Evolutionary conservation across 2,329 filamentous ascomycete species (phyloP).

Genomic region (Trichoderma arundinaceum): DNA sequence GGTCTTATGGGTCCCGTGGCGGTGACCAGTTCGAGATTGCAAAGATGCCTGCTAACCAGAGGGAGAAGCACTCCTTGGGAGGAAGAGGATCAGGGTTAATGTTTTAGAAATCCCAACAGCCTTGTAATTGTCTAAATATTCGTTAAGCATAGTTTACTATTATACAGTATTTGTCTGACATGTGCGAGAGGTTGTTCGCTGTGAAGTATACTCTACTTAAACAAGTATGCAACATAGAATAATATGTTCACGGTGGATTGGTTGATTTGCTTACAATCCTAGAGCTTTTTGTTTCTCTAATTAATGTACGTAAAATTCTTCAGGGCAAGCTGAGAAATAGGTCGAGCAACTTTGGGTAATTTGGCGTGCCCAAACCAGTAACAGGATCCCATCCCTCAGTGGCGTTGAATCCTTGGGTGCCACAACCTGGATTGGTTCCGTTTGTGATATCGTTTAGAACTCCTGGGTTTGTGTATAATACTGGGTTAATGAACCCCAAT

Average conservation of each 20-base stretch:
- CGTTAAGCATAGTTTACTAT: neutral
- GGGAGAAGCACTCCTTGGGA: neutral
- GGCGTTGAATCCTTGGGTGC: slow-evolving; percentile 41
- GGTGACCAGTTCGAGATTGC: slow-evolving; percentile 22
- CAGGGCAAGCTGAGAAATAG: slow-evolving; percentile 27
- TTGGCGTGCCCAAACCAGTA: slow-evolving; percentile 31
- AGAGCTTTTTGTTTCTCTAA: no score
- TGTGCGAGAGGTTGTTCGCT: neutral
- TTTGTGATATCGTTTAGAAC: slow-evolving; percentile 26
- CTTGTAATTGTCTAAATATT: neutral
- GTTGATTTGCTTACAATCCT: no score
- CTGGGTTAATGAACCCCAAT: slow-evolving; percentile 44
- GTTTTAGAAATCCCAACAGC: no score
- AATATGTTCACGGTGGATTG: no score
- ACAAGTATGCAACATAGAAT: no score
- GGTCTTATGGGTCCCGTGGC: slow-evolving; percentile 7
- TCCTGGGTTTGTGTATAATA: slow-evolving; percentile 3
- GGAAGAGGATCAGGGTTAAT: neutral
- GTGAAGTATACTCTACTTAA: neutral
- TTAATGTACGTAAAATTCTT: neutral
- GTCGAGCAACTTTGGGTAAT: slow-evolving; percentile 29
- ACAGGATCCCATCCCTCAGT: slow-evolving; percentile 31
- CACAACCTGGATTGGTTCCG: slow-evolving; percentile 41
- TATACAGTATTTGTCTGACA: neutral
- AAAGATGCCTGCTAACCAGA: slow-evolving; percentile 6